Percentiles rank a stretch among this genome's conserved stretches.
Conservation (phyloP, 2,329 filamentous ascomycete genomes). For the Calonectria montana region DNA sequence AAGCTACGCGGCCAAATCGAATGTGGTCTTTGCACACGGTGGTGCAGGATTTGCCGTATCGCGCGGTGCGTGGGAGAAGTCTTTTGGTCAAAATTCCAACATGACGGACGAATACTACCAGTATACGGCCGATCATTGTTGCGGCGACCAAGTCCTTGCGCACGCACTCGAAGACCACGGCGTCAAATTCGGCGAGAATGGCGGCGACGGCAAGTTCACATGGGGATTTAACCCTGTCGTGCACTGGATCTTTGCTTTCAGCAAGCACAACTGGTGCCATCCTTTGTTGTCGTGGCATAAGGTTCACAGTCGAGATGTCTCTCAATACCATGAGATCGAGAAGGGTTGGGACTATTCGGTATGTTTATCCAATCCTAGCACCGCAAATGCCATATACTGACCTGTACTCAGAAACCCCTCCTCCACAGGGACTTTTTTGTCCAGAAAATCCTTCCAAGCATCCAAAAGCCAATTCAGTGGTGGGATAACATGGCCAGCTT, state of each 20-base stretch:
- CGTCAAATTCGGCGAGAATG: constrained; percentile 40
- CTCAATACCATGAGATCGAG: constrained; percentile 37
- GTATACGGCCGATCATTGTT: constrained; percentile 39
- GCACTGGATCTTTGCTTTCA: constrained; percentile 39
- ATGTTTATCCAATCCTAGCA: background rate
- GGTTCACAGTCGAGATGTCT: constrained; percentile 39
- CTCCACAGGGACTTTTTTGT: constrained; percentile 39
- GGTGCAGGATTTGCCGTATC: constrained; percentile 41
- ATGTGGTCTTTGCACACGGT: constrained; percentile 40
- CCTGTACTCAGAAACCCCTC: constrained; percentile 28
- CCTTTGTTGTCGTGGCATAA: constrained; percentile 42
- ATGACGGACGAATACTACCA: constrained; percentile 35
- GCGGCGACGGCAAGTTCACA: constrained; percentile 39
- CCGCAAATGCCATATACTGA: background rate
- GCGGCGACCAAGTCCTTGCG: constrained; percentile 40
- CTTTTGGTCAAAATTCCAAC: constrained; percentile 32
- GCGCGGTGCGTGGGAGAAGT: constrained; percentile 39
- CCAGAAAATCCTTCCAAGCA: constrained; percentile 30
- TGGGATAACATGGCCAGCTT: constrained; percentile 38
- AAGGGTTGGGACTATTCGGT: constrained; percentile 37
- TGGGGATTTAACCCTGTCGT: constrained; percentile 42
- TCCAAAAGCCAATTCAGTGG: constrained; percentile 35
- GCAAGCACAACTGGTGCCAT: constrained; percentile 38
- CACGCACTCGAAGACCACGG: constrained; percentile 34
- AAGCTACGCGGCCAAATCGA: constrained; percentile 40